Evolutionary conservation across 805 yeast species (phyloP), one percentile per base, ranked within the genome.

Genomic region (Candida silvicultrix): DNA sequence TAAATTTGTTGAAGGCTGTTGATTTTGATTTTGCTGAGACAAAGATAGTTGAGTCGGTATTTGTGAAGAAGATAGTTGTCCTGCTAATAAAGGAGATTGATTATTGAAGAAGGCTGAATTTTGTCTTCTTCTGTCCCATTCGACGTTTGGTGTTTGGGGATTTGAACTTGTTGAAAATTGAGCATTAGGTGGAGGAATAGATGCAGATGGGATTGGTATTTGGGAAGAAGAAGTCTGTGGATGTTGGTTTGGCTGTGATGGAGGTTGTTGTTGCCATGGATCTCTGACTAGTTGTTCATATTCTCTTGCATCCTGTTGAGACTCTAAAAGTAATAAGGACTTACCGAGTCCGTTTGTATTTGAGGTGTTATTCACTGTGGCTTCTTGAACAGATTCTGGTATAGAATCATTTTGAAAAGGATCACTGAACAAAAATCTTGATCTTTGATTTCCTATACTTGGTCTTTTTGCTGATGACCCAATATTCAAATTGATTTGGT

Each of bases 351-450:
- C 71, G 46, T 64, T 63, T 14, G 64, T 45, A 36, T 51, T 58
- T 52, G 55, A 31, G 46, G 50, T 52, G 42, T 45, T 37, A 36
- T 49, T 21, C 46, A 44, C 21, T 38, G 53, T 20, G 6, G 37
- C 14, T 38, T 44, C 19, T 32, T 52, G 55, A 19, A 46, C 44
- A 44, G 45, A 43, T 39, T 59, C 63, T 2, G 52, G 41, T 20
- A 56, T 47, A 5, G 56, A 38, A 20, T 66, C 70, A 31, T 54
- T 58, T n/a, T 58, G 63, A 54, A 76, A 75, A 10, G 88, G 87
- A 58, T 83, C 89, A 52, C 82, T 75, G 58, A 83, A 83, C 35
- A 83, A 69, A 56, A 83, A 82, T 53, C 88, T 71, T n/a, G 86
- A 80, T 53, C 86, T 67, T 57, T 79, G 83, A 46, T 71, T 68